A percentile compares a stretch with the other conserved stretches of the same genome.
Evolutionary conservation across 164 flowering plant species (phyloP).

Genomic region (Macadamia tetraphylla): DNA sequence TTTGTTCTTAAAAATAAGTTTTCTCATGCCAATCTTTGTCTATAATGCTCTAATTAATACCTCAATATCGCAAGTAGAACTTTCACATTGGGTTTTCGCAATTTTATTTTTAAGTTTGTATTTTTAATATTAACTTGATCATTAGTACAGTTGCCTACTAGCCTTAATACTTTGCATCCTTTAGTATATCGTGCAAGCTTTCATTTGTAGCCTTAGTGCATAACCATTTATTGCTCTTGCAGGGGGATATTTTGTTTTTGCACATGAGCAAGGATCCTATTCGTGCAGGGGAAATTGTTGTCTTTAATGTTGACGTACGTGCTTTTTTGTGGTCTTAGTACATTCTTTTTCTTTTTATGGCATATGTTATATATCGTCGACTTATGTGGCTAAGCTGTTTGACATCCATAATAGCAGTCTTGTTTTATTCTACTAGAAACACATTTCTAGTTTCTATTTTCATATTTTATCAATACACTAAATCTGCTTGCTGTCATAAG

Average conservation of each 20-base stretch:
- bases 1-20: too few relatives aligned
- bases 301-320: conserved; percentile 72
- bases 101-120: background rate
- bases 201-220: background rate
- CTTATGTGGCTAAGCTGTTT: background rate
- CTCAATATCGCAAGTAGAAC: too few relatives aligned
- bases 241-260: conserved; percentile 83
- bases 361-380: too few relatives aligned
- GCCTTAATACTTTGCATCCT: background rate
- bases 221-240: conserved; percentile 13
- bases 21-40: too few relatives aligned
- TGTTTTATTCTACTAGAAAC: too few relatives aligned
- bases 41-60: too few relatives aligned
- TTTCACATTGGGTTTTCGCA: background rate
- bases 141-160: background rate
- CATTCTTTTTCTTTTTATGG: background rate
- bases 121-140: background rate
- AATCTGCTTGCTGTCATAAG: too few relatives aligned
- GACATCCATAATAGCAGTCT: background rate
- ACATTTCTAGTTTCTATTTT: too few relatives aligned
- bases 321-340: background rate
- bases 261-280: conserved; percentile 80
- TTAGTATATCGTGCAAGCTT: background rate
- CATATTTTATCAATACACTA: too few relatives aligned
- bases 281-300: conserved; percentile 82